phyloP scores from a whole-genome alignment of 2,329 filamentous ascomycete genomes.

The Aspergillus versicolor region DNA sequence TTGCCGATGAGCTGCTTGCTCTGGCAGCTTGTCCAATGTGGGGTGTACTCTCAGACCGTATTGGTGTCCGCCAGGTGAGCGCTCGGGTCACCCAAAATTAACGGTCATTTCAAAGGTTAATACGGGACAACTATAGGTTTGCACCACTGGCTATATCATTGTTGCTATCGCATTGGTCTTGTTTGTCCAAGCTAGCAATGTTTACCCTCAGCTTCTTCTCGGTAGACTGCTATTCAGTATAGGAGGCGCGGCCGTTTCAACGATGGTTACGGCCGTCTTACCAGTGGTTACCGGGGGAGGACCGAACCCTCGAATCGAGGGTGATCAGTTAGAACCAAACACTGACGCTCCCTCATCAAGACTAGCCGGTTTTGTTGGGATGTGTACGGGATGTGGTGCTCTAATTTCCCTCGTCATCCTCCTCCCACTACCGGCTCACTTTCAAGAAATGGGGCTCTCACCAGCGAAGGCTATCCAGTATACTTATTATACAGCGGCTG shows the following conservation, averaged over 20 bases:
- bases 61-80: conserved; percentile 49
- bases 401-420: conserved; percentile 80
- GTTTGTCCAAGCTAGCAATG: conserved; percentile 80
- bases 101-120: conserved; percentile 5
- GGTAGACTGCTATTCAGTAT: conserved; percentile 85
- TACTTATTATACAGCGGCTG: conserved; percentile 84
- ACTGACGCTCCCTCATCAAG: conserved; percentile 52
- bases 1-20: conserved; percentile 51
- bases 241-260: conserved; percentile 89
- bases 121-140: conserved; percentile 37
- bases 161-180: conserved; percentile 74
- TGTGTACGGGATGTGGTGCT: conserved; percentile 90
- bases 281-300: conserved; percentile 62
- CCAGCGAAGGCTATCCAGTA: conserved; percentile 73
- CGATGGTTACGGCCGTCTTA: conserved; percentile 95
- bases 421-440: conserved; percentile 79
- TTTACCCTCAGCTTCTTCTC: conserved; percentile 85
- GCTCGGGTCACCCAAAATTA: conserved; percentile 3
- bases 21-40: conserved; percentile 50
- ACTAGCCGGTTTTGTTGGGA: conserved; percentile 84
- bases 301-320: conserved; percentile 17
- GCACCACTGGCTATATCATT: conserved; percentile 75
- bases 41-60: conserved; percentile 51
- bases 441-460: conserved; percentile 70
- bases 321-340: conserved; percentile 10